Evolutionary conservation across 805 yeast genomes (phyloP), one percentile per base, ranked within the genome.

Genomic region (Cephaloascus fragrans): DNA sequence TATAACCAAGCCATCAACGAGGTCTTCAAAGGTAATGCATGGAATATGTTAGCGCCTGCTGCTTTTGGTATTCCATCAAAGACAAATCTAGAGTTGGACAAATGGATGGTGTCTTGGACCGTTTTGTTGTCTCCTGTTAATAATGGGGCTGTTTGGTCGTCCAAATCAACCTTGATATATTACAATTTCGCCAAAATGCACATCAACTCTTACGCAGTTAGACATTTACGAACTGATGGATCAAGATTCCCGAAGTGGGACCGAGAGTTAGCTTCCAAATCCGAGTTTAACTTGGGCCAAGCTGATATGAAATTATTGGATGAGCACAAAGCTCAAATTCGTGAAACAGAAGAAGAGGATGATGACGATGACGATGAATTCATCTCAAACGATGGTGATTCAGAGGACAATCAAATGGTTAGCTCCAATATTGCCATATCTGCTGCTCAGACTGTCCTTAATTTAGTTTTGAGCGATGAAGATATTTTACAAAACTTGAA

Each of bases 51-150:
- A 32, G 62, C 74, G 0, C 86, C 86, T 0, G 61, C 77, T 2
- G 61, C 74, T 1, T 73, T 80, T 52, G 88, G 88, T 0, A 65
- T 80, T 8, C 86, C 86, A 0, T 80, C 83, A 51, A 74, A 72
- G 46, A 70, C 79, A 4, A 80, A 80, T 50, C 55, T 80, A 41
- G 84, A 79, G 41, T 56, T 80, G 29, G 88, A 80, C 49, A 77
- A 73, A 54, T 80, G 88, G 88, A 80, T 80, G 85, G 84, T 80
- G 3, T 79, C 80, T 17, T 80, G 88, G 88, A 77, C 88, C 0
- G 83, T 81, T 9, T 55, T 80, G 32, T 57, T 80, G 17, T 73
- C 83, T 3, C 83, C 84, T 1, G 67, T 75, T 36, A 68, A 67
- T 37, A 18, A 18, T 34, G 70, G 70, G 2, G 57, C 68, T 0